Evolutionary conservation across 352 stramenopile species (phyloP).

Genomic region (Globisporangium paroecandrum): DNA sequence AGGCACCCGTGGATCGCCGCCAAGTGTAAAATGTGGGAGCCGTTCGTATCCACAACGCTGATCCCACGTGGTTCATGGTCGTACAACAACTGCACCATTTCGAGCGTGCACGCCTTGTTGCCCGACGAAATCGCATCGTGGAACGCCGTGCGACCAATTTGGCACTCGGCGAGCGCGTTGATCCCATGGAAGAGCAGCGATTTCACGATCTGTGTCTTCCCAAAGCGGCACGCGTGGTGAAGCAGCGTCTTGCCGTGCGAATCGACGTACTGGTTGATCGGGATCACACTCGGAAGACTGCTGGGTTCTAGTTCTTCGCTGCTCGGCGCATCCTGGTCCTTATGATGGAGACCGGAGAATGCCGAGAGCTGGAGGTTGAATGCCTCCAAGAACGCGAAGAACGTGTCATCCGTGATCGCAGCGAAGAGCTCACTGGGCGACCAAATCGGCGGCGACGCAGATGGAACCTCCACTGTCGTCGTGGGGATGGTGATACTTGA

Average conservation of each 20-base stretch:
- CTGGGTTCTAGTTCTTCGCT: neutral
- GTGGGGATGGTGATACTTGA: neutral
- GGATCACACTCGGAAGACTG: slow-evolving; percentile 5
- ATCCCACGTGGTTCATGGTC: slow-evolving; percentile 48
- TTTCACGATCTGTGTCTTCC: slow-evolving; percentile 49
- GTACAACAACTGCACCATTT: slow-evolving; percentile 45
- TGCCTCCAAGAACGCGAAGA: slow-evolving; percentile 20
- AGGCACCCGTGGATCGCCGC: slow-evolving; percentile 63
- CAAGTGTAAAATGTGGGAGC: slow-evolving; percentile 58
- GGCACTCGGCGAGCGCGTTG: slow-evolving; percentile 34
- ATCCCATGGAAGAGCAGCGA: slow-evolving; percentile 56
- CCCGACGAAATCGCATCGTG: slow-evolving; percentile 48
- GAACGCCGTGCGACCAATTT: slow-evolving; percentile 50
- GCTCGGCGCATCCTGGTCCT: neutral
- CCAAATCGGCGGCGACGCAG: slow-evolving; percentile 2
- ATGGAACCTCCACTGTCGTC: neutral
- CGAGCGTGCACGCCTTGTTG: slow-evolving; percentile 24
- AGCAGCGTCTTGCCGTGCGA: slow-evolving; percentile 55
- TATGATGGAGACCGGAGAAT: neutral
- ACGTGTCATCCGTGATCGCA: slow-evolving; percentile 16
- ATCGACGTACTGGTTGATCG: slow-evolving; percentile 43
- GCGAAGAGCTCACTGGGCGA: slow-evolving; percentile 17
- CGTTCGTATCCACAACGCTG: slow-evolving; percentile 50
- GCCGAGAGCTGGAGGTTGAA: slow-evolving; percentile 15
- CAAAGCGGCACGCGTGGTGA: slow-evolving; percentile 56